Percentiles rank a stretch among this genome's conserved stretches.
Evolutionary conservation across 2,329 filamentous ascomycete species (phyloP).

Genomic region (Colletotrichum magnum): DNA sequence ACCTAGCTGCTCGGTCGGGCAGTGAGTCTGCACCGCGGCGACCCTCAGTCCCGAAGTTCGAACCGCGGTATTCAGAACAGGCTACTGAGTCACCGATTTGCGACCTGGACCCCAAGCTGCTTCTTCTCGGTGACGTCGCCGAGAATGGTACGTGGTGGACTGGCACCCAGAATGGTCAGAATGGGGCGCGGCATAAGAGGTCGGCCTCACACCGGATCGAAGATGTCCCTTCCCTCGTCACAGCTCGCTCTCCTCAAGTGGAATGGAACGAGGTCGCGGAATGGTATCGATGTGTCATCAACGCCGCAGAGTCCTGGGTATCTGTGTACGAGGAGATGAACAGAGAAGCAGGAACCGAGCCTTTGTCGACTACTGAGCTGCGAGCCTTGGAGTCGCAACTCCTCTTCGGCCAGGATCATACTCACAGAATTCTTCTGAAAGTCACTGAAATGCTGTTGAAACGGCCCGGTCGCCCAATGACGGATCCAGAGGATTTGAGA

Average conservation of each 20-base stretch:
- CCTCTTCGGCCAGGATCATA: constrained; percentile 74
- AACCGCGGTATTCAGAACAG: constrained; percentile 51
- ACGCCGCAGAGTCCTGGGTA: constrained; percentile 78
- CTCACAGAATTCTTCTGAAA: constrained; percentile 80
- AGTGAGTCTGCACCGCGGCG: constrained; percentile 48
- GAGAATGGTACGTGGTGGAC: constrained; percentile 91
- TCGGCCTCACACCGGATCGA: constrained; percentile 52
- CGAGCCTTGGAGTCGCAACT: constrained; percentile 62
- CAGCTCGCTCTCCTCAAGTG: constrained; percentile 75
- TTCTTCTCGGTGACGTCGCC: constrained; percentile 81
- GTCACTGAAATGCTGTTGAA: constrained; percentile 85
- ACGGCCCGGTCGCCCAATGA: constrained; percentile 79
- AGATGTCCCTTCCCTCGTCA: constrained; percentile 60
- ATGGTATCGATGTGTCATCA: constrained; percentile 82
- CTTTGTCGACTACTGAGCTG: constrained; percentile 53
- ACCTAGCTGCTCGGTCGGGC: constrained; percentile 31
- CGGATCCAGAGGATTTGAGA: constrained; percentile 77
- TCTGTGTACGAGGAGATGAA: constrained; percentile 69
- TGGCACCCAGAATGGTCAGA: constrained; percentile 60
- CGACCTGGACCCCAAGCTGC: constrained; percentile 81
- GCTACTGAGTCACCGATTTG: constrained; percentile 61
- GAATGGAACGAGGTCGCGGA: constrained; percentile 80
- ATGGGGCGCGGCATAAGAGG: constrained; percentile 47
- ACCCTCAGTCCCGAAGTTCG: constrained; percentile 52
- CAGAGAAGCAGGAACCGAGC: constrained; percentile 47